Conservation (phyloP, 225 moss, liverwort and hornwort genomes). For the Sphagnum contortum region DNA sequence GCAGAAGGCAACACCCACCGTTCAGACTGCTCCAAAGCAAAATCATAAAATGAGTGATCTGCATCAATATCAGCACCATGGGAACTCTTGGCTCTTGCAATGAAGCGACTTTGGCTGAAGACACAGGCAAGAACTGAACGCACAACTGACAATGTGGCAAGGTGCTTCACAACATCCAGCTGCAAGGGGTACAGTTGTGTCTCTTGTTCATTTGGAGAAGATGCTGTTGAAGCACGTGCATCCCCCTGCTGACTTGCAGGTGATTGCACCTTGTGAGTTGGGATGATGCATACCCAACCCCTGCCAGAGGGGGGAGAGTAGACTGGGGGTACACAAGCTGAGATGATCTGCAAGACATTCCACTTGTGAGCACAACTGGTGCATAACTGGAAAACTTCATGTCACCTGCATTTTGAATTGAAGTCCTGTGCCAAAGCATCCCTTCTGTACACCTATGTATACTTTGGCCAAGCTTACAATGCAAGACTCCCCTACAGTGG, state of each 20-base stretch:
- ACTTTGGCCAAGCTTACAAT: no score
- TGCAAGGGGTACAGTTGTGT: conserved; percentile 65
- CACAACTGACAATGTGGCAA: conserved; percentile 86
- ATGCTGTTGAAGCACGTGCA: conserved; percentile 34
- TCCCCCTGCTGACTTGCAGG: conserved; percentile 29
- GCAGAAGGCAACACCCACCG: conserved; percentile 35
- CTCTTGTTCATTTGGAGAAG: conserved; percentile 41
- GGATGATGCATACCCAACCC: conserved; percentile 93
- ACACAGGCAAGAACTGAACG: conserved; percentile 86
- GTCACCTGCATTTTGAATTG: no score
- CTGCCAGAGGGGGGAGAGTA: conserved; percentile 80
- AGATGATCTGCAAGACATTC: conserved; percentile 46
- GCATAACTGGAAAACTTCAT: no score
- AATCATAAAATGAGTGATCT: conserved; percentile 84
- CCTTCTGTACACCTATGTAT: no score
- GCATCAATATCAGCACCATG: conserved; percentile 41
- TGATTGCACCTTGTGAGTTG: conserved; percentile 59
- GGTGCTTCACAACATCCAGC: conserved; percentile 92
- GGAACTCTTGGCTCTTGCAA: conserved; percentile 25
- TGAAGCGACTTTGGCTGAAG: conserved; percentile 83
- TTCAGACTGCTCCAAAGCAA: conserved; percentile 98
- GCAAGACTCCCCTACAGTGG: no score
- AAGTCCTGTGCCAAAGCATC: no score
- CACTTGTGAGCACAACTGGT: no score
- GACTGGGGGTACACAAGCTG: conserved; percentile 91